Percentiles rank a stretch among this genome's conserved stretches.
phyloP scores from a whole-genome alignment of 495 filamentous ascomycete genomes.

The Platismatia glauca region DNA sequence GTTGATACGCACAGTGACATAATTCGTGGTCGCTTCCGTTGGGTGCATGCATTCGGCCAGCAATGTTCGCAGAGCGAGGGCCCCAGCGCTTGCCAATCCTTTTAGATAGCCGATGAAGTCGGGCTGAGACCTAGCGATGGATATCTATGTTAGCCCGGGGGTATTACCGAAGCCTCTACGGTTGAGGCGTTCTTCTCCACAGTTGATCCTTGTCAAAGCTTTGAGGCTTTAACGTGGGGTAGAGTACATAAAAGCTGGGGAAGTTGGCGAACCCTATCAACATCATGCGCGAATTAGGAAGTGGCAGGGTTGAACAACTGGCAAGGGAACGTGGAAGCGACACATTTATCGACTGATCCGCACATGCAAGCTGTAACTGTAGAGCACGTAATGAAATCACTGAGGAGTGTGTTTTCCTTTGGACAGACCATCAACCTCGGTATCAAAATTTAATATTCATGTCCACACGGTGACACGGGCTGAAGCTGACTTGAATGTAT shows the following conservation, averaged over 20 bases:
- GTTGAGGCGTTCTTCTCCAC: neutral
- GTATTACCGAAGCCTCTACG: neutral
- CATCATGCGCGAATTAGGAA: neutral
- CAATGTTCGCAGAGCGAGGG: neutral
- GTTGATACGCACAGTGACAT: neutral
- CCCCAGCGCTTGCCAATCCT: neutral
- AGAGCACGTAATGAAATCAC: neutral
- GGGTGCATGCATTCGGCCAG: neutral
- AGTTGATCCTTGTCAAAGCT: neutral
- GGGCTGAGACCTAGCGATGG: neutral
- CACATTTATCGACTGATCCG: neutral
- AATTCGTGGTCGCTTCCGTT: neutral
- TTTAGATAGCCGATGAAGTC: neutral
- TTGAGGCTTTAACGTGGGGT: slow-evolving; percentile 2
- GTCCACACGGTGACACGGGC: neutral
- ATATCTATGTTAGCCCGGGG: neutral
- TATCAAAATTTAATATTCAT: neutral
- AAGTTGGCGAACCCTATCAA: too few species aligned
- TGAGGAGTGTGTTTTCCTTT: neutral
- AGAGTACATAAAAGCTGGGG: too few species aligned
- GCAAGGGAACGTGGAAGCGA: neutral
- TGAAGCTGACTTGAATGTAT: neutral
- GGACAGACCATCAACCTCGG: neutral
- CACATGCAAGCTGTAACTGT: neutral
- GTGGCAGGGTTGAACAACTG: neutral